Percentiles rank a stretch among this genome's conserved stretches.
Evolutionary conservation across 2,329 filamentous ascomycete species (phyloP).

Genomic region (Alternaria conjuncta): DNA sequence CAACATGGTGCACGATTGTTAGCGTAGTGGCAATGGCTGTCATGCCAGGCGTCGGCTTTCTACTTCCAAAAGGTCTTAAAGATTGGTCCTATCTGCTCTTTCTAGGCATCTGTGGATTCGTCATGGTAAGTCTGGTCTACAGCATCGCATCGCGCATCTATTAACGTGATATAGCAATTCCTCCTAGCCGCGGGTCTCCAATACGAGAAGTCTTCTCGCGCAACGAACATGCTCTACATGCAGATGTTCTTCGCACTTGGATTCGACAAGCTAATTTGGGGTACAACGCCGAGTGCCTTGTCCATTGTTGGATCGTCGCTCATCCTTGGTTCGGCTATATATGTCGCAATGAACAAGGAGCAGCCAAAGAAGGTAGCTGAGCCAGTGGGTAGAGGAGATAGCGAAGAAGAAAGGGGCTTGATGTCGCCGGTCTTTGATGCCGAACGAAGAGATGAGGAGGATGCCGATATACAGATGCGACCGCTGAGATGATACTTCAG

Average conservation of each 20-base stretch:
- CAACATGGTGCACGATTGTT: constrained; percentile 72
- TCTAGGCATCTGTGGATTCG: constrained; percentile 76
- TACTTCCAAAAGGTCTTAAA: constrained; percentile 59
- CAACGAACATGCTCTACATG: constrained; percentile 72
- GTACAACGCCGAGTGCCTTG: constrained; percentile 62
- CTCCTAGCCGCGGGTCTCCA: constrained; percentile 79
- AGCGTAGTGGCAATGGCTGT: constrained; percentile 65
- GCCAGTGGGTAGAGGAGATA: constrained; percentile 15
- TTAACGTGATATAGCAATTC: constrained; percentile 64
- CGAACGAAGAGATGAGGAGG: constrained; percentile 16
- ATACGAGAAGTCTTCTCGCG: constrained; percentile 69
- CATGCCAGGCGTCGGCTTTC: constrained; percentile 63
- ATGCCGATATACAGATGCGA: constrained; percentile 26
- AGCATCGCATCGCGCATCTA: neutral
- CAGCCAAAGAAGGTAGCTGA: constrained; percentile 30
- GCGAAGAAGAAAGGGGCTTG: constrained; percentile 45
- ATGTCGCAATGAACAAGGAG: constrained; percentile 65
- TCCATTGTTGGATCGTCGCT: constrained; percentile 67
- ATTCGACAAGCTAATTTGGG: constrained; percentile 70
- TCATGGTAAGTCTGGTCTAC: constrained; percentile 59
- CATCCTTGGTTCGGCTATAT: constrained; percentile 70
- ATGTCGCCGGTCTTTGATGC: constrained; percentile 28
- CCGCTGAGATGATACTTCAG: constrained; percentile 15
- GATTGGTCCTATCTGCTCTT: constrained; percentile 73
- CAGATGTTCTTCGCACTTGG: constrained; percentile 73